Base-by-base conservation (phyloP, 495 filamentous ascomycete genomes). In the Podospora conica region DNA sequence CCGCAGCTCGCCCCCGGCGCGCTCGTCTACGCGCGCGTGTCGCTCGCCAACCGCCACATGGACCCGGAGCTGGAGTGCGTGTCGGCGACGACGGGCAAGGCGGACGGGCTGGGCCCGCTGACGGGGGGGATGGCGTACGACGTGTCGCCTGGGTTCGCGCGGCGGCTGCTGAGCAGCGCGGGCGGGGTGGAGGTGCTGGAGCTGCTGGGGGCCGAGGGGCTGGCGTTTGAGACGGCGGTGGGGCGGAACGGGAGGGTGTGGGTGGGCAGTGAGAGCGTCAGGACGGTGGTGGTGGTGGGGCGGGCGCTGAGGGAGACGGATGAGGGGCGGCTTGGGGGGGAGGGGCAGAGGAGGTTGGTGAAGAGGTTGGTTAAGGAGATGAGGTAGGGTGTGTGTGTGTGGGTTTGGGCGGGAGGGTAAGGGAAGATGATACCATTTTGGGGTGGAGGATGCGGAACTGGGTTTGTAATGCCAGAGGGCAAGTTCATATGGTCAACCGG, bases 231-330 rank as follows among this genome's bases (percentile, higher is more conserved):
- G 81, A 88, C 95, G 65, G 95, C 95, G 4, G 91, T 97, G 25
- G 96, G 96, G 23, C 87, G 93, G 74, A 98, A 98, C 76, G 95
- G 95, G 22, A 90, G 85, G 79, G 84, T 97, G 40, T 97, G 95
- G 95, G 88, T 98, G 20, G 86, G 91, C 69, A 86, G 88, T 58
- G 89, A 87, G 15, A 88, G 82, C 57, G 84, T 80, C 75, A 85
- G 81, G 66, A 92, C 90, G 9, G 71, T 81, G 48, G 72, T 97
- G 59, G 81, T 86, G 7, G 88, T 97, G 63, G 94, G 93, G n/a
- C 84, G 87, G 68, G 92, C 91, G 65, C 77, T 98, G 61, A 82
- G 83, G 72, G 85, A 88, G 74, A 90, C 90, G 8, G 95, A 97
- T 74, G 81, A 86, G 68, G 79, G 84, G 28, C 82, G 81, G 2